Conservation (phyloP, 108 stramenopile species). For the Conticribra weissflogii region DNA sequence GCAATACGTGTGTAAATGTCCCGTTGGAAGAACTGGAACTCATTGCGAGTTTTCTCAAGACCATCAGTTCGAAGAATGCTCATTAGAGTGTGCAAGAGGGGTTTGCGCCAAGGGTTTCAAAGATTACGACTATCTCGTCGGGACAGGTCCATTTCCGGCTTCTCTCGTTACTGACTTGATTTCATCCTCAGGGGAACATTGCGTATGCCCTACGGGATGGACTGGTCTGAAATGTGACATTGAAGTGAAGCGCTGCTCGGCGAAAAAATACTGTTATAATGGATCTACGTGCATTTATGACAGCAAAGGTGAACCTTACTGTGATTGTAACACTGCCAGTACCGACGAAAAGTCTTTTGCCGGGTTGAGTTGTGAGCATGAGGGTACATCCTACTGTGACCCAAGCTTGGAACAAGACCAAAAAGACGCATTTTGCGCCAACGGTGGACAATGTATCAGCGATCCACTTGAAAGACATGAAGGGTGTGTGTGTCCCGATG, state of each 20-base stretch:
- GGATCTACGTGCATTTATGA: slow-evolving; percentile 43
- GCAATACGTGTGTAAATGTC: slow-evolving; percentile 32
- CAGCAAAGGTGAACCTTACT: slow-evolving; percentile 17
- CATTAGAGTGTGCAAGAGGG: slow-evolving; percentile 31
- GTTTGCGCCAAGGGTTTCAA: slow-evolving; percentile 45
- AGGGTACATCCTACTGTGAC: slow-evolving; percentile 20
- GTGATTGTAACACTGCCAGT: slow-evolving; percentile 44
- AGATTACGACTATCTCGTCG: slow-evolving; percentile 31
- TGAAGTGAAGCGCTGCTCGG: slow-evolving; percentile 23
- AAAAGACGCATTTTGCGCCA: slow-evolving; percentile 42
- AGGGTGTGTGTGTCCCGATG: slow-evolving; percentile 37
- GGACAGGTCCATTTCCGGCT: slow-evolving; percentile 31
- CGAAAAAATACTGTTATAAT: slow-evolving; percentile 45
- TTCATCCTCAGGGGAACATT: slow-evolving; percentile 37
- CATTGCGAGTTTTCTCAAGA: slow-evolving; percentile 38
- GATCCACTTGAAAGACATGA: slow-evolving; percentile 27
- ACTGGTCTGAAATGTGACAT: slow-evolving; percentile 49
- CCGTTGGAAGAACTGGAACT: slow-evolving; percentile 20
- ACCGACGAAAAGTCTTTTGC: slow-evolving; percentile 32
- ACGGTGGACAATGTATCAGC: slow-evolving; percentile 31
- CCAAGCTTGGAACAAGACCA: slow-evolving; percentile 41
- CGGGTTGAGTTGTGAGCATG: slow-evolving; percentile 38
- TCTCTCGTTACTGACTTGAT: slow-evolving; percentile 29
- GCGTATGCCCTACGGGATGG: slow-evolving; percentile 41
- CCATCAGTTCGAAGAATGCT: slow-evolving; percentile 21